These are phyloP conservation scores for Saccharomycopsis babjevae DNA, from an alignment of 805 yeast species.

Conservation along the genomic window DNA sequence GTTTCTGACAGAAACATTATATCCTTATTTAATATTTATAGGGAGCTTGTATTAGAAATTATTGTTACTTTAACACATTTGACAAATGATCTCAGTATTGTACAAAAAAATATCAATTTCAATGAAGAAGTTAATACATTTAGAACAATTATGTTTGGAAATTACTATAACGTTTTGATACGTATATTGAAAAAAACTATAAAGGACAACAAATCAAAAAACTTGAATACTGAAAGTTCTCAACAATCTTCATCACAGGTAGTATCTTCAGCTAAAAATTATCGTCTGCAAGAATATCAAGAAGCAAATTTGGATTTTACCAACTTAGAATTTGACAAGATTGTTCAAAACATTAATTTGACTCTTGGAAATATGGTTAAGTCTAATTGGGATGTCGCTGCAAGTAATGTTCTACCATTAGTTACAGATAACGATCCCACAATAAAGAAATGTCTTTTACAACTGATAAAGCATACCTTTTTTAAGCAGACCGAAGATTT, in stretches of 20 bases:
- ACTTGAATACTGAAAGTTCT: background rate
- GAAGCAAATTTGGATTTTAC: background rate
- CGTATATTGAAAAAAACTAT: constrained; percentile 31
- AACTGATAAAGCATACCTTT: constrained; percentile 12
- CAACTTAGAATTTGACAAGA: constrained; percentile 1
- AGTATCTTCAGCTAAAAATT: background rate
- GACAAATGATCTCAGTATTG: constrained; percentile 39
- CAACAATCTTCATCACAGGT: background rate
- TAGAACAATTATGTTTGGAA: constrained; percentile 54
- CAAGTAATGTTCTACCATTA: constrained; percentile 8
- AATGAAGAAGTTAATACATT: constrained; percentile 44
- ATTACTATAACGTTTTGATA: constrained; percentile 51
- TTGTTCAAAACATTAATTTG: constrained; percentile 2
- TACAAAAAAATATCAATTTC: constrained; percentile 49
- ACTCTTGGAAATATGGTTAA: constrained; percentile 13
- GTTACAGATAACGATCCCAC: constrained; percentile 10
- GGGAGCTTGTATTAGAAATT: constrained; percentile 45
- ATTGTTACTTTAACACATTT: constrained; percentile 47
- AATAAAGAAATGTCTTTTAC: constrained; percentile 11
- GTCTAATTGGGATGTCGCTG: constrained; percentile 13
- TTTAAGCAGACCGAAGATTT: background rate
- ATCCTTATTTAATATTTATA: background rate
- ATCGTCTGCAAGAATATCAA: constrained; percentile 5
- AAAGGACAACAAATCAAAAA: constrained; percentile 26
- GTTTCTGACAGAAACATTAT: background rate